These are phyloP conservation scores for Cenchrus americanus DNA, from an alignment of 176 grass and related monocot genomes.

Conservation along the genomic window DNA sequence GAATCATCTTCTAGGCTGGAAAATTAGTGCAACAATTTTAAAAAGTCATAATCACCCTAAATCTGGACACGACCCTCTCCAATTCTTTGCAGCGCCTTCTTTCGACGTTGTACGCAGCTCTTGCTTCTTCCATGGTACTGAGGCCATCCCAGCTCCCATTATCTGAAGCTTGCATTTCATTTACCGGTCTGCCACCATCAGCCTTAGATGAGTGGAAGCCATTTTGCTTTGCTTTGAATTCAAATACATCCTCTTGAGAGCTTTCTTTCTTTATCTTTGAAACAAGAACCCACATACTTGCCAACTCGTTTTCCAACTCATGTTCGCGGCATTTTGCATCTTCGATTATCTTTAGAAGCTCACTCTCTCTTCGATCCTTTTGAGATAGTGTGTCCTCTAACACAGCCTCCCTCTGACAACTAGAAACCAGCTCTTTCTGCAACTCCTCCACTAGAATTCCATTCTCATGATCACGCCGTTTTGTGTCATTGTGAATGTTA, in stretches of 20 bases:
- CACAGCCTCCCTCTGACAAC: conserved; percentile 83
- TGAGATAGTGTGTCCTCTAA: conserved; percentile 75
- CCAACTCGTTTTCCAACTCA: conserved; percentile 83
- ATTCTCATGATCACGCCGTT: conserved; percentile 53
- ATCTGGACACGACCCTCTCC: conserved; percentile 72
- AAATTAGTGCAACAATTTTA: not conserved
- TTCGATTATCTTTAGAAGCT: conserved; percentile 76
- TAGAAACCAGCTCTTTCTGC: conserved; percentile 84
- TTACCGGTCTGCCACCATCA: conserved; percentile 28
- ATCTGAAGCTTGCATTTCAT: conserved; percentile 51
- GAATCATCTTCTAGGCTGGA: not conserved
- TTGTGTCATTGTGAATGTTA: conserved; percentile 44
- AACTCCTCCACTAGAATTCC: conserved; percentile 79
- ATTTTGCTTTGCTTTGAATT: conserved; percentile 63
- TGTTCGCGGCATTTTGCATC: conserved; percentile 76
- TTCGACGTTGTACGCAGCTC: conserved; percentile 69
- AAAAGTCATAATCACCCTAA: conserved; percentile 60
- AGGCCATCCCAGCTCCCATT: conserved; percentile 52
- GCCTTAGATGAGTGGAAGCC: conserved; percentile 57
- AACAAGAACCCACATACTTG: conserved; percentile 88
- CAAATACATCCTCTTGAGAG: conserved; percentile 59
- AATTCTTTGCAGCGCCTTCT: conserved; percentile 74
- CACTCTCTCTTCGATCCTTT: conserved; percentile 70
- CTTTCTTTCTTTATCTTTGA: conserved; percentile 77
- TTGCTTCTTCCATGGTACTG: conserved; percentile 70